phyloP scores from a whole-genome alignment of 2,329 filamentous ascomycete species.

The Fusarium penzigii region DNA sequence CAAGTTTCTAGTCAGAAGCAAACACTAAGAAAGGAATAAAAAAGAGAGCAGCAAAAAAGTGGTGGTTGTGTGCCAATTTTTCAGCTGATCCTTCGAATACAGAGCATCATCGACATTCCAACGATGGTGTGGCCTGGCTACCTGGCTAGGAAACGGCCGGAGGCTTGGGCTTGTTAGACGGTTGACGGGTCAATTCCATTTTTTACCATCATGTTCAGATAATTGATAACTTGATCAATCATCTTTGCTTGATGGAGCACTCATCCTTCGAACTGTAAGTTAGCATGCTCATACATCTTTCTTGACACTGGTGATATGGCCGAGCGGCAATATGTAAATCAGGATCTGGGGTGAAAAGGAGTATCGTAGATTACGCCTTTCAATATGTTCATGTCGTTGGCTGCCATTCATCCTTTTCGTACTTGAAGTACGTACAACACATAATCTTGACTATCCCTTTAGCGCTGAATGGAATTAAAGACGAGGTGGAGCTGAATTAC shows the following conservation, averaged over 20 bases:
- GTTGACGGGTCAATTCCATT: not conserved
- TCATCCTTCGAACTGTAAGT: too few species aligned
- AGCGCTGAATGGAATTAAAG: not conserved
- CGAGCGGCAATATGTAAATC: too few species aligned
- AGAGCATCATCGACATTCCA: not conserved
- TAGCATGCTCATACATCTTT: too few species aligned
- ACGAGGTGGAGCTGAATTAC: not conserved
- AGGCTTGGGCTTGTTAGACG: not conserved
- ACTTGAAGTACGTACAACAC: too few species aligned
- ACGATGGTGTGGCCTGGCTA: not conserved
- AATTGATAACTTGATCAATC: too few species aligned
- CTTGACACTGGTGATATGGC: too few species aligned
- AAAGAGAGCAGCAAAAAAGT: not conserved
- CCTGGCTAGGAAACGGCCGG: not conserved
- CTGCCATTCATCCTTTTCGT: too few species aligned
- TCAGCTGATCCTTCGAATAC: not conserved
- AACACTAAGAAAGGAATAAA: not conserved
- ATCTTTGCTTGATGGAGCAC: too few species aligned
- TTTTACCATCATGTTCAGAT: not conserved
- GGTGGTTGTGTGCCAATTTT: not conserved
- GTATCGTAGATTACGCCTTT: too few species aligned
- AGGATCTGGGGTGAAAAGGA: too few species aligned
- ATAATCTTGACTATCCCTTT: not conserved
- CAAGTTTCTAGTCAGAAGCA: not conserved
- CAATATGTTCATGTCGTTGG: too few species aligned